Evolutionary conservation across 1,139 yeast species (phyloP), one percentile per base, ranked within the genome.

Genomic region (Insectozyma bohioensis): DNA sequence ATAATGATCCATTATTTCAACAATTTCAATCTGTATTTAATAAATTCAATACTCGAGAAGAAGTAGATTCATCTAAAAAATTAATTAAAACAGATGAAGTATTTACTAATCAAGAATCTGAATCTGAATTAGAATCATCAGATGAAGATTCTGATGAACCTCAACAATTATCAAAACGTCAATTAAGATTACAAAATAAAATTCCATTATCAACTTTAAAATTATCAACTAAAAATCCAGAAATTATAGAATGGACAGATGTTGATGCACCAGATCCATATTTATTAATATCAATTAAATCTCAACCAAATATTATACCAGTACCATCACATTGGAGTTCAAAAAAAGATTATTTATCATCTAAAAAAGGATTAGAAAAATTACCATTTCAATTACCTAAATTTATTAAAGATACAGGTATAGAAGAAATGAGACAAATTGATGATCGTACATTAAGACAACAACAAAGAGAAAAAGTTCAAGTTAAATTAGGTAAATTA

Each of bases 261-360:
- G 82, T 80, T 2, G 94, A 90, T 58, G 85, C 97, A 0, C 71
- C 68, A 3, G 94, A 87, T 49, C 96, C 98, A 1, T 61, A 65
- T 32, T 54, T 88, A 16, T 64, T 80, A 11, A 77, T 85, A 0
- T 62, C 72, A 10, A 58, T 92, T 36, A 92, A 90, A 51, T 64
- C 83, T 0, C 64, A 68, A 26, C 78, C 78, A 30, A 86, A 87
- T 45, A 70, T 66, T 2, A 80, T 90, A 0, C 86, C 80, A 1
- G 88, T 90, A 0, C 97, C 98, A 0, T 55, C 61, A 0, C 95
- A 88, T 54, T 92, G 98, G 98, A 78, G 77, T 36, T 62, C 73
- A 10, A 87, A 87, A 50, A 63, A 86, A 33, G 96, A 86, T 30
- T 90, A 82, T 46, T 61, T 92, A n/a, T 69, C 92, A 0, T 70